These are phyloP conservation scores for Peronospora belbahrii DNA, from an alignment of 352 stramenopile genomes.

Conservation along the genomic window DNA sequence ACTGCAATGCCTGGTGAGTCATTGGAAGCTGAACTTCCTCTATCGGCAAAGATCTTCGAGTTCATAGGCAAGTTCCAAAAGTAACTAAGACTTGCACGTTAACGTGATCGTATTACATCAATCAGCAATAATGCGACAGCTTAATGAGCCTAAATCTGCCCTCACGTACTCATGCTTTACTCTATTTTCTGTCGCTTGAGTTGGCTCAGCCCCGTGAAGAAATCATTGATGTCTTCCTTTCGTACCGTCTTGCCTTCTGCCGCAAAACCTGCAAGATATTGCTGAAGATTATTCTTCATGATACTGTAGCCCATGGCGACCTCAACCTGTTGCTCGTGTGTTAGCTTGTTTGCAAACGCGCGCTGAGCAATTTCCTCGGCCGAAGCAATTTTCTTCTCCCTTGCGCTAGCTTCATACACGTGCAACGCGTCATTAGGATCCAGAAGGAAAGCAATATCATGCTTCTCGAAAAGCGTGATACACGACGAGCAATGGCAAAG, in stretches of 20 bases:
- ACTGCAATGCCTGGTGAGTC: conserved; percentile 63
- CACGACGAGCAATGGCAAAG: conserved; percentile 55
- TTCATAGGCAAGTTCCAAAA: conserved; percentile 44
- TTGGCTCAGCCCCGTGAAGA: conserved; percentile 50
- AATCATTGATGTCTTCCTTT: conserved; percentile 60
- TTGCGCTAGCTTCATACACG: conserved; percentile 47
- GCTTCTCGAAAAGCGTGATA: conserved; percentile 35
- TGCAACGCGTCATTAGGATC: conserved; percentile 56
- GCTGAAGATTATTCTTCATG: conserved; percentile 67
- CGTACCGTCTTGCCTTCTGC: conserved; percentile 52
- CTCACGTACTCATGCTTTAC: conserved; percentile 1
- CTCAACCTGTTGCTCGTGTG: conserved; percentile 67
- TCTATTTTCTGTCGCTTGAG: conserved; percentile 52
- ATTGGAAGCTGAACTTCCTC: conserved; percentile 31
- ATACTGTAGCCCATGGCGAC: conserved; percentile 62
- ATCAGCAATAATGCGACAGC: conserved; percentile 9
- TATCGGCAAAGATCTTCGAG: conserved; percentile 44
- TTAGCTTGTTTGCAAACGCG: conserved; percentile 48
- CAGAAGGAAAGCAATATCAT: conserved; percentile 51
- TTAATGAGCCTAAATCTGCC: conserved; percentile 1
- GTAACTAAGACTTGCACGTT: conserved; percentile 16
- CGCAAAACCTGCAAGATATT: conserved; percentile 56
- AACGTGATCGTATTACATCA: conserved; percentile 5
- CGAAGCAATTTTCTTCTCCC: conserved; percentile 30
- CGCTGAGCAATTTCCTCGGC: conserved; percentile 38